Evolutionary conservation across 2,329 filamentous ascomycete species (phyloP), one percentile per base, ranked within the genome.

Genomic region (Rachicladosporium sp.): DNA sequence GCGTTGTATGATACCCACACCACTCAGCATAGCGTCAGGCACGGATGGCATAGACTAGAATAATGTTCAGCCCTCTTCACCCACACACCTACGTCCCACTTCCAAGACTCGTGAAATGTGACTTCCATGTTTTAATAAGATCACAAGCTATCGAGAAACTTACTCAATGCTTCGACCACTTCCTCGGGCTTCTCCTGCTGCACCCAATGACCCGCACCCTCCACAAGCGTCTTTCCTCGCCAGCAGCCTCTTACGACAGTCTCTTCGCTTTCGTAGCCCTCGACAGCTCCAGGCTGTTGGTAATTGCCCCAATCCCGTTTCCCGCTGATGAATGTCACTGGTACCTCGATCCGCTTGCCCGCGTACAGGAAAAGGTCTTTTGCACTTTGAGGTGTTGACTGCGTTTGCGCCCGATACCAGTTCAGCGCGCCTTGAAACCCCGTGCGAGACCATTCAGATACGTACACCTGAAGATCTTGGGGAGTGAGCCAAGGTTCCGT

Each of bases 131-230:
- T 19, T 19, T 19, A 19, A 19, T 19, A 19, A 19, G 15, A 35
- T 42, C 38, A 48, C 37, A 46, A 34, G 1, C n/a, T 34, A 34
- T 42, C 33, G 35, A 62, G 40, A 45, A 77, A 70, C 7, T 52
- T 55, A 45, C 68, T 43, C 31, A 77, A 60, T 41, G 65, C 63
- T 38, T 65, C 53, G 0, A 66, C 60, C 6, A 78, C 73, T 39
- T 61, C 65, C 47, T 72, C 67, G 1, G 76, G 70, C 52, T 74
- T 66, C 54, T 82, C 78, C 56, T 82, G 76, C 52, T 80, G 77
- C 29, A 79, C 70, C 79, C 79, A 83, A 61, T 83, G 80, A 0
- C 79, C 79, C 4, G 76, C 77, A 1, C 68, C 68, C 10, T 77
- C 68, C 9, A 82, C 61, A 12, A 77, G 59, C 37, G 53, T 68